Evolutionary conservation across 805 yeast species (phyloP), one percentile per base, ranked within the genome.

Genomic region (Yamadazyma akitaensis): DNA sequence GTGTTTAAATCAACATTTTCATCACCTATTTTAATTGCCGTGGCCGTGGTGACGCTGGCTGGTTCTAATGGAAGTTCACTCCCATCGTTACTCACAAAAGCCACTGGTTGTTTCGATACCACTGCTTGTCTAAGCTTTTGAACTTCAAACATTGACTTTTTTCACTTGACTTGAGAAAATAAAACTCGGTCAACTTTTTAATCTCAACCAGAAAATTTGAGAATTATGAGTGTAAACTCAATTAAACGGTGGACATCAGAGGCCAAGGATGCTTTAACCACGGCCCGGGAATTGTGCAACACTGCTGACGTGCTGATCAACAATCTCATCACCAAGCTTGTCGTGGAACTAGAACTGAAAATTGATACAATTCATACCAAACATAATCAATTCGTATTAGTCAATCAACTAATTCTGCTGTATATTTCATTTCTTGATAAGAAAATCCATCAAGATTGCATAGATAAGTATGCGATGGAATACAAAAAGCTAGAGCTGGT

Each of bases 1-100:
- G 68, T 62, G 52, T 76, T 70, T 44, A 85, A 63, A 32, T 69
- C 60, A 51, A 44, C 65, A 12, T 30, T 18, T 3, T 50, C 48
- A 4, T 49, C 53, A 30, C 67, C 73, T 18, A 72, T 56, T 46
- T 56, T 55, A 36, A 67, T 68, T 42, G 63, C 62, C 11, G 66
- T 58, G 38, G 75, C 76, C 5, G 65, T 67, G 40, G 61, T 60
- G 37, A 70, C 66, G 26, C 34, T 40, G n/a, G 9, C 42, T 2
- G 36, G 21, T 11, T 25, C 40, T 5, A 44, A 18, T 9, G 31
- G 39, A 12, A 44, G 4, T 11, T 39, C 36, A 21, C n/a, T 13
- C 42, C 47, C 14, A 33, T 39, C 17, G 33, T 16, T 10, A 42
- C 17, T 12, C 45, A 26, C 32, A 31, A 44, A 21, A 11, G 13